These are phyloP conservation scores for Immersiella caudata DNA, from an alignment of 495 filamentous ascomycete species.

Conservation along the genomic window DNA sequence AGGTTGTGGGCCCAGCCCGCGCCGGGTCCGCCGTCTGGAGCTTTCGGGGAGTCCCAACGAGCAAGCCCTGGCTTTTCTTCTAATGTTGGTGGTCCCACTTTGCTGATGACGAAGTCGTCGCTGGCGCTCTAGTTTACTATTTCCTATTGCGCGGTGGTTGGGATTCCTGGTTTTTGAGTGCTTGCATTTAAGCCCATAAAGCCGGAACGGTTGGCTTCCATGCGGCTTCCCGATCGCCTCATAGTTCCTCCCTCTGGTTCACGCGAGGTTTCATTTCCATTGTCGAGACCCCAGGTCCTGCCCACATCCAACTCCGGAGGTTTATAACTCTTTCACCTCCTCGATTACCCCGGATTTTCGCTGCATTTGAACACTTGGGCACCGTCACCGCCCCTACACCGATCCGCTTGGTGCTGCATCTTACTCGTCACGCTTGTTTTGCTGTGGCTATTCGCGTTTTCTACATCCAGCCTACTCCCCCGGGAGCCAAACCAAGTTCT, in stretches of 20 bases:
- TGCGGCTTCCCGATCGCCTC: slow-evolving; percentile 17
- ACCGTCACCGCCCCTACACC: neutral
- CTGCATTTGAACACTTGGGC: neutral
- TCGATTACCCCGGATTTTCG: neutral
- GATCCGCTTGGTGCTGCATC: neutral
- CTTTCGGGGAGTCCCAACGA: neutral
- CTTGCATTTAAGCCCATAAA: slow-evolving; percentile 25
- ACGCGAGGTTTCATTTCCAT: slow-evolving; percentile 22
- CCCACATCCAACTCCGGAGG: neutral
- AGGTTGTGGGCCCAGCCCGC: neutral
- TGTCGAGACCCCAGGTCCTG: neutral
- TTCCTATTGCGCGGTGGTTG: slow-evolving; percentile 21
- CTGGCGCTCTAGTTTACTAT: neutral
- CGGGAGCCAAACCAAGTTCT: neutral
- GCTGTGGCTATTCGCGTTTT: too few relatives aligned
- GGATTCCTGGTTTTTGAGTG: neutral
- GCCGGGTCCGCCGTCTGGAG: neutral
- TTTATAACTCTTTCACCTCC: neutral
- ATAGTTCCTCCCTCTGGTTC: slow-evolving; percentile 6
- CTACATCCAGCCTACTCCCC: too few relatives aligned
- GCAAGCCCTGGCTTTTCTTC: neutral
- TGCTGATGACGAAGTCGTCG: slow-evolving; percentile 2
- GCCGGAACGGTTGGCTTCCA: slow-evolving; percentile 16
- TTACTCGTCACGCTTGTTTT: too few relatives aligned
- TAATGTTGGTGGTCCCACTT: neutral